These are phyloP conservation scores for Plasmodium vivax DNA, from an alignment of 169 alveolate genomes.

Conservation along the genomic window DNA sequence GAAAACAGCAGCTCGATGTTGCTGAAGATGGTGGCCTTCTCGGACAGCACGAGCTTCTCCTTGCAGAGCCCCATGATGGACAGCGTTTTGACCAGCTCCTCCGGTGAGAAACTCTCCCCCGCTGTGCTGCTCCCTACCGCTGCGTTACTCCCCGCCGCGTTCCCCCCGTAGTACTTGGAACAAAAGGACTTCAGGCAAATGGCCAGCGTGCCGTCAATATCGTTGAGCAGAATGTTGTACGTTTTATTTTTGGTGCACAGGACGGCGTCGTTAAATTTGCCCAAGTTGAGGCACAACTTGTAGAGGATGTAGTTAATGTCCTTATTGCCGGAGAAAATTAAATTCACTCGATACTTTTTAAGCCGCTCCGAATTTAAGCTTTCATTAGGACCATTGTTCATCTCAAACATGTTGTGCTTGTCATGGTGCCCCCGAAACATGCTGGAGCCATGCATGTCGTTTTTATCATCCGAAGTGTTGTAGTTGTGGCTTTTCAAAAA, in stretches of 20 bases:
- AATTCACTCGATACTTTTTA: slow-evolving; percentile 58
- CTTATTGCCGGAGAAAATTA: slow-evolving; percentile 69
- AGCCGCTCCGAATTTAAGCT: slow-evolving; percentile 23
- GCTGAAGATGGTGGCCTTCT: slow-evolving; percentile 63
- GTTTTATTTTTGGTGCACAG: slow-evolving; percentile 69
- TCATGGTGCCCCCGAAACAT: background rate
- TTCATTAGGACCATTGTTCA: slow-evolving; percentile 20
- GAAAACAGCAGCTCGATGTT: slow-evolving; percentile 46
- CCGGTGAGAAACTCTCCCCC: background rate
- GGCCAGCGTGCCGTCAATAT: slow-evolving; percentile 72
- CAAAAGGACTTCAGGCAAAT: slow-evolving; percentile 52
- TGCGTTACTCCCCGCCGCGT: background rate
- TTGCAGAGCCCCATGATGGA: slow-evolving; percentile 71
- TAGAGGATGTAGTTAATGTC: slow-evolving; percentile 60
- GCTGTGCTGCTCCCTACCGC: background rate
- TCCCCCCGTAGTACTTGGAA: slow-evolving; percentile 18
- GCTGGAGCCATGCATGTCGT: background rate
- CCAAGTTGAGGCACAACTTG: slow-evolving; percentile 50
- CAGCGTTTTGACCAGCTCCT: slow-evolving; percentile 49
- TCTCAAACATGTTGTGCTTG: slow-evolving; percentile 26
- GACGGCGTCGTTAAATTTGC: slow-evolving; percentile 62
- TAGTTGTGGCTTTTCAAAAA: slow-evolving; percentile 51
- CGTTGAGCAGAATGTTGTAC: slow-evolving; percentile 44
- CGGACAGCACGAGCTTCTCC: slow-evolving; percentile 39
- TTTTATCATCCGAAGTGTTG: background rate